These are phyloP conservation scores for Neotropicomus parvogracilis DNA, from an alignment of 1,284 basidiomycete species.

Conservation along the genomic window DNA sequence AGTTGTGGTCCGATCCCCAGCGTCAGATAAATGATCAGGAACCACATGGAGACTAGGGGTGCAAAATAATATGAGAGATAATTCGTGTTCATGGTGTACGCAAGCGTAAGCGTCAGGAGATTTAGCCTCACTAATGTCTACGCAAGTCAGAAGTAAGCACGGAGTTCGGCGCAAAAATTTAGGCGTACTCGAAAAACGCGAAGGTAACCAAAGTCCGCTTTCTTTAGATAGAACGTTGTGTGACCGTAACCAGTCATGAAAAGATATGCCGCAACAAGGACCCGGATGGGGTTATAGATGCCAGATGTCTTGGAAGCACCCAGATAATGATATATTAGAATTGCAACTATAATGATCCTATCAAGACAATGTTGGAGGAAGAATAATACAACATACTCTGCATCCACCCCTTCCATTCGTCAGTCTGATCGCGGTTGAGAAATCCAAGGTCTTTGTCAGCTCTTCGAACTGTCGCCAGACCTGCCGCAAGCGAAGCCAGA, in stretches of 20 bases:
- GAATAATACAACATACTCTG: constrained; percentile 55
- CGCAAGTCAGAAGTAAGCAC: constrained; percentile 9
- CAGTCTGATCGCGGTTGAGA: constrained; percentile 86
- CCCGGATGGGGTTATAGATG: constrained; percentile 86
- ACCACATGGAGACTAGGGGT: constrained; percentile 81
- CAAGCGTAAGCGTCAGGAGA: constrained; percentile 74
- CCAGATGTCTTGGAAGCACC: constrained; percentile 84
- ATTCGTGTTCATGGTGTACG: constrained; percentile 87
- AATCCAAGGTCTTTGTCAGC: constrained; percentile 82
- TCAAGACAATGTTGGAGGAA: constrained; percentile 9
- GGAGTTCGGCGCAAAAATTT: not conserved
- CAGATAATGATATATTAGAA: constrained; percentile 86
- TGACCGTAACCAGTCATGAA: constrained; percentile 80
- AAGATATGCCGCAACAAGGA: constrained; percentile 84
- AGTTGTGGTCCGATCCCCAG: constrained; percentile 67
- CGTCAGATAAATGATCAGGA: constrained; percentile 79
- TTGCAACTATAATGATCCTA: constrained; percentile 53
- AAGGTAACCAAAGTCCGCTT: constrained; percentile 78
- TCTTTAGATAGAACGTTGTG: constrained; percentile 76
- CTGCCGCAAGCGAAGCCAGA: constrained; percentile 52
- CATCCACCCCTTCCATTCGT: constrained; percentile 98
- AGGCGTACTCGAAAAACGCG: constrained; percentile 62
- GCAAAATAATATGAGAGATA: constrained; percentile 89
- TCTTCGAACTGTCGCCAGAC: constrained; percentile 63
- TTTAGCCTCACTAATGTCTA: constrained; percentile 81